Evolutionary conservation across 192 early-diverging fungal species (phyloP), one percentile per base, ranked within the genome.

Genomic region (Coemansia sp.): DNA sequence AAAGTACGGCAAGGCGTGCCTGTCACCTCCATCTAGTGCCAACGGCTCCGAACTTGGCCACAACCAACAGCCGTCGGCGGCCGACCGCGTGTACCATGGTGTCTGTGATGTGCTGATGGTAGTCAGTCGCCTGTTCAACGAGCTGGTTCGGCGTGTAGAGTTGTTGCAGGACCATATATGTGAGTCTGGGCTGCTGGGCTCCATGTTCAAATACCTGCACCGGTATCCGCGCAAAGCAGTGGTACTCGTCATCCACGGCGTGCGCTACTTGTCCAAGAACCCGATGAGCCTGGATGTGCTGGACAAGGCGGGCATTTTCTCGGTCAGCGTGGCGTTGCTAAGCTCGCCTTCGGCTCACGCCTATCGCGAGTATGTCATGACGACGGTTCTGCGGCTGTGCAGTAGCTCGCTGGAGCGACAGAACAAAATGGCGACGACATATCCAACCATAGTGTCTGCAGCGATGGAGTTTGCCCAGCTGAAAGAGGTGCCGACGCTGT

Each of bases 321-420:
- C 67, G 0, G 72, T 74, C 35, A 74, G 77, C 42, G 72, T 41
- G 17, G 40, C 72, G 41, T 40, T 80, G 37, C 48, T 80, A 6
- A 42, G 52, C 33, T 67, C 77, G 35, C 63, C 56, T 12, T 67
- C 69, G 8, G 52, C 67, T 0, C 60, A 60, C 2, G 71, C 72
- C n/a, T 80, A 80, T 42, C 67, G 72, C 58, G 77, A 80, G 55
- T 74, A 74, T 27, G 65, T 80, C 22, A 80, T 80, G 67, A 65
- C 67, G 12, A 80, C 77, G n/a, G 62, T 80, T 2, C 64, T 70
- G 54, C 60, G 77, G 1, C 62, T 80, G 12, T 74, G 77, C 38
- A 70, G 67, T 26, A 80, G 70, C 52, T 80, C 77, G 27, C 58
- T 68, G 19, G 68, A 70, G 53, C 63, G 77, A 18, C 77, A 74